Base-by-base conservation (phyloP, 2,329 filamentous ascomycete genomes). In the Macrophomina pseudophaseolina region DNA sequence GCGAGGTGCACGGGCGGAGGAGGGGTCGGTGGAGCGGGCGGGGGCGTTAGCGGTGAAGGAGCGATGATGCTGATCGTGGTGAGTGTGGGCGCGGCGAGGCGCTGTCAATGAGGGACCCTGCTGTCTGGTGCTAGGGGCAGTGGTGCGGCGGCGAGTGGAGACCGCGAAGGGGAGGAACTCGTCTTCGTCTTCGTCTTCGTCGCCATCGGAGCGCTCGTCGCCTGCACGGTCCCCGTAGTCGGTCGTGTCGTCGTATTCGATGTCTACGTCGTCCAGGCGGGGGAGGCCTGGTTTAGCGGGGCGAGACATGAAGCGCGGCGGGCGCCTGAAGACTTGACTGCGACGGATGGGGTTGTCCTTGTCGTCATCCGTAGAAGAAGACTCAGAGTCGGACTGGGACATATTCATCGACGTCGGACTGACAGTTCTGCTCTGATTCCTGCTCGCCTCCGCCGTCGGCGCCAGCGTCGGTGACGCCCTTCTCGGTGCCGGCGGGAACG, bases 131-230 rank as follows among this genome's bases (percentile, higher is more conserved):
- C 12, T 49, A 3, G 16, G 54, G 53, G 51, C 63, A 23, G 23
- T 23, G 23, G 51, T 63, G 30, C 65, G 56, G 56, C 58, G 65
- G n/a, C 18, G 67, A 38, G 71, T 54, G 18, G 58, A 49, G 11
- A 62, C 23, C 5, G 82, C 81, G 68, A 83, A 84, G 2, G 82
- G 81, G 1, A 83, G 71, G 54, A 75, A 79, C 5, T 71, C 73
- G 12, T 74, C 74, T 11, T 85, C 84, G 11, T 83, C 84, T 6
- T 87, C 87, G 2, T 86, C 85, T 23, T 81, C 72, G 78, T 49
- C 44, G 18, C 84, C 66, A 82, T 83, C 63, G 11, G 63, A 65
- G 33, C 44, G 58, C 52, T 65, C 63, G 4, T 66, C 64, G 12
- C 54, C 64, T 3, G 53, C 53, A 2, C 64, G 64, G 33, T 38